Percentiles rank a stretch among this genome's conserved stretches.
Conservation (phyloP, 208 protist genomes). For the Acanthamoeba sp. region DNA sequence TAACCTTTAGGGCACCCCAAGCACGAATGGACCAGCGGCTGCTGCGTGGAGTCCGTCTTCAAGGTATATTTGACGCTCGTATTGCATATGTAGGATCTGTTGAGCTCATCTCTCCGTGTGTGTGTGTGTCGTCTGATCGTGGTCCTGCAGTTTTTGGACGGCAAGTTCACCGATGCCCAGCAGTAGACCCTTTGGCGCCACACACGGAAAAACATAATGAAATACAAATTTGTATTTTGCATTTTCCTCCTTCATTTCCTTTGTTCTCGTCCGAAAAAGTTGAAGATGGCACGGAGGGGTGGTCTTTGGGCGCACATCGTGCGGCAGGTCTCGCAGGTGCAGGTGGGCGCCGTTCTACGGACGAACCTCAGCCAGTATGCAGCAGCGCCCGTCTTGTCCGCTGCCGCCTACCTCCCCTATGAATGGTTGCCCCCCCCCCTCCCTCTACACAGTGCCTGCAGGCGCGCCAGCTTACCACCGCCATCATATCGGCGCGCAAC, state of each 20-base stretch:
- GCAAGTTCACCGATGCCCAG: neutral
- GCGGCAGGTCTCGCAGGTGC: neutral
- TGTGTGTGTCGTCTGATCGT: neutral
- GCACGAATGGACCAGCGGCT: conserved; percentile 63
- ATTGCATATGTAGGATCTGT: no score
- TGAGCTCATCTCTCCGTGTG: no score
- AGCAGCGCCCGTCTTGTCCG: neutral
- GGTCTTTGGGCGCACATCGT: neutral
- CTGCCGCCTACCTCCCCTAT: conserved; percentile 14
- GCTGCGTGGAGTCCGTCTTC: conserved; percentile 37
- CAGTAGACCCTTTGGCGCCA: no score
- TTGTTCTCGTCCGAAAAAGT: neutral
- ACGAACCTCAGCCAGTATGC: neutral
- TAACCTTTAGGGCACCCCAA: neutral
- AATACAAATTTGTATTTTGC: neutral
- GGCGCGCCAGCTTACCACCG: no score
- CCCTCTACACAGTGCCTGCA: no score
- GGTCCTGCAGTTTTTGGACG: neutral
- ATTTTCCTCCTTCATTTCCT: neutral
- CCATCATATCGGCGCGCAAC: no score
- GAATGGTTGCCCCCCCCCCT: neutral
- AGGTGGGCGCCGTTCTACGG: neutral
- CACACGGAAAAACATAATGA: no score
- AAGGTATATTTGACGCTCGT: neutral
- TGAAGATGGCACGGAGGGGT: neutral